phyloP scores from a whole-genome alignment of 2,329 filamentous ascomycete genomes.

The Penicillium sp. region DNA sequence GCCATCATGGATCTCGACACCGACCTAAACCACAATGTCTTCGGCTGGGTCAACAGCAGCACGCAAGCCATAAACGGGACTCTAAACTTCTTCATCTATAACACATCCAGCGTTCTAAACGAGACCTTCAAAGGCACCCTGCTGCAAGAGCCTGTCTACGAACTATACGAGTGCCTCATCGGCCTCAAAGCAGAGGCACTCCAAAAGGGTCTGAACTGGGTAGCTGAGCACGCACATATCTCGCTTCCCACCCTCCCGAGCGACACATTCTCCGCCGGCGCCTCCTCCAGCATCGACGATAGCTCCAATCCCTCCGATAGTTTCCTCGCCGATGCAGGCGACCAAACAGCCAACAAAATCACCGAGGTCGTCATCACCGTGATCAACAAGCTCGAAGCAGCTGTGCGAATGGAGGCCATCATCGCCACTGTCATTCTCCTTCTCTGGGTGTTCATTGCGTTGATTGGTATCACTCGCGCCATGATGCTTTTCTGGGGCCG shows the following conservation, averaged over 20 bases:
- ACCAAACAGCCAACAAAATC: conserved; percentile 75
- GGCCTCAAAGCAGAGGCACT: conserved; percentile 80
- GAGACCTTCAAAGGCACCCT: conserved; percentile 77
- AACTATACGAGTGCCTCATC: conserved; percentile 82
- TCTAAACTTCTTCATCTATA: conserved; percentile 74
- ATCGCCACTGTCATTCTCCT: conserved; percentile 73
- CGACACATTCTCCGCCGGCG: conserved; percentile 79
- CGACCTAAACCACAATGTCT: conserved; percentile 78
- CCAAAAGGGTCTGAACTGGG: conserved; percentile 89
- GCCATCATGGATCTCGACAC: conserved; percentile 63
- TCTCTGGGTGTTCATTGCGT: conserved; percentile 72
- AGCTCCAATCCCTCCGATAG: conserved; percentile 56
- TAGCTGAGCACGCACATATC: conserved; percentile 80
- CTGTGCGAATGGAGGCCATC: conserved; percentile 72
- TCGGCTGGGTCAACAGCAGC: conserved; percentile 82
- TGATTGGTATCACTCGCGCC: conserved; percentile 70
- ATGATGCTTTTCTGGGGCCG: conserved; percentile 58
- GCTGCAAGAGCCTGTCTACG: conserved; percentile 72
- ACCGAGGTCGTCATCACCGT: conserved; percentile 71
- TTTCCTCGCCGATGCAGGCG: conserved; percentile 75
- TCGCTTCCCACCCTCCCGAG: conserved; percentile 73
- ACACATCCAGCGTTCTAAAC: conserved; percentile 72
- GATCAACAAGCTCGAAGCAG: conserved; percentile 62
- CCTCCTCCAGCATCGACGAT: conserved; percentile 54
- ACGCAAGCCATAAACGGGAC: conserved; percentile 82